Evolutionary conservation across 1,284 basidiomycete species (phyloP).

Genomic region (Rhodotorula sp.): DNA sequence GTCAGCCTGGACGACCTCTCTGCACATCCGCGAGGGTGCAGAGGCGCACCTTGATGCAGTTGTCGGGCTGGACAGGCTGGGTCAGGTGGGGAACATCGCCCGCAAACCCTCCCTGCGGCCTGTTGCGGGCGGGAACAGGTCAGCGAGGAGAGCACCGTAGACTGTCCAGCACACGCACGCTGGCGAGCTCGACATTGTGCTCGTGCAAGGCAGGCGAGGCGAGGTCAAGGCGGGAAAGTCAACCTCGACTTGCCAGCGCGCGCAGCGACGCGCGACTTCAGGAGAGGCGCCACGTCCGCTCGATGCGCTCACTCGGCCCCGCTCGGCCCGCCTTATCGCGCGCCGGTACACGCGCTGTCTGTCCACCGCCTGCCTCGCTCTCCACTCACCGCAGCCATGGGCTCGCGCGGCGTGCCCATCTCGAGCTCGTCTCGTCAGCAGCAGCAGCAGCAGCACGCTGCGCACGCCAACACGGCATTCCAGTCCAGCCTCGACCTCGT

Average conservation of each 20-base stretch:
- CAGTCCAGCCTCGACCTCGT: conserved; percentile 38
- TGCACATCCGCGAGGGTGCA: no score
- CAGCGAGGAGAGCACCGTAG: neutral
- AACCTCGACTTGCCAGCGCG: neutral
- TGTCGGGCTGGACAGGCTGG: conserved; percentile 20
- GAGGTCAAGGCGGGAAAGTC: neutral
- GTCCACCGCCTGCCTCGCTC: neutral
- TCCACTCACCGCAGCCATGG: neutral
- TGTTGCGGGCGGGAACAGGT: neutral
- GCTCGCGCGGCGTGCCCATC: conserved; percentile 4
- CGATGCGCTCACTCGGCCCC: neutral
- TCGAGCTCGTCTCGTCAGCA: neutral
- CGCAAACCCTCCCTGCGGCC: neutral
- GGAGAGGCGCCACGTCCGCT: no score
- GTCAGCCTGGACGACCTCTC: no score
- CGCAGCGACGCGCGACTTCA: no score
- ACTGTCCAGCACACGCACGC: neutral
- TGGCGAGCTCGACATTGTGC: conserved; percentile 15
- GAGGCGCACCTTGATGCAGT: conserved; percentile 26
- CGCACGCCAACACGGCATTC: neutral
- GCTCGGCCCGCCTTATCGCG: neutral
- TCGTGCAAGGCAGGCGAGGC: neutral
- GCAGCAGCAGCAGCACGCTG: conserved; percentile 4
- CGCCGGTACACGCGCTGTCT: neutral
- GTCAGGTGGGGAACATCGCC: conserved; percentile 18